phyloP scores from a whole-genome alignment of 768 basidiomycete genomes.

The Leucogyrophana mollusca region DNA sequence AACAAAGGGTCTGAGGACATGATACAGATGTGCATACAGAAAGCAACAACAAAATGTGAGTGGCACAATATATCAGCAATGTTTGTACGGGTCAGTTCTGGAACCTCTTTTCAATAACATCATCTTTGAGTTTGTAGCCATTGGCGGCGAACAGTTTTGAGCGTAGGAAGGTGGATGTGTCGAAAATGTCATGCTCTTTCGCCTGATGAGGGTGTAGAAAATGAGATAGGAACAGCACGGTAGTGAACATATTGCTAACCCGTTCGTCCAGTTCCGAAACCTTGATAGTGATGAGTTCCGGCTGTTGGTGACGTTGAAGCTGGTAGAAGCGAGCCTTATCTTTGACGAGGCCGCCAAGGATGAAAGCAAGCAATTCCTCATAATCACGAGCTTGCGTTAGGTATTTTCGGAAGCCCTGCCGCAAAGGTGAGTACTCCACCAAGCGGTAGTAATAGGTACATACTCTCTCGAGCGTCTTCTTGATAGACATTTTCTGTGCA shows the following conservation, averaged over 20 bases:
- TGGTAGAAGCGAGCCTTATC: conserved; percentile 87
- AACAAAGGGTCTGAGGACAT: conserved; percentile 5
- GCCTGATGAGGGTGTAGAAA: conserved; percentile 50
- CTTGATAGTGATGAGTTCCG: conserved; percentile 73
- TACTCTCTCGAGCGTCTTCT: conserved; percentile 94
- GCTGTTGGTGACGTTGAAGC: conserved; percentile 73
- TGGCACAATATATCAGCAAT: no score
- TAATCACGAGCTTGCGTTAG: conserved; percentile 94
- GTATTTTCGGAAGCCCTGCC: conserved; percentile 94
- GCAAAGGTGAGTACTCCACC: conserved; percentile 9
- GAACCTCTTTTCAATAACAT: conserved; percentile 76
- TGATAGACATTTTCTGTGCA: conserved; percentile 98
- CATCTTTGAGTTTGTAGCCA: conserved; percentile 74
- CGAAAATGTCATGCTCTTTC: conserved; percentile 96
- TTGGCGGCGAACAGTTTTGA: conserved; percentile 86
- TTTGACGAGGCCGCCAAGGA: conserved; percentile 91
- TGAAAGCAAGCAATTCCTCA: conserved; percentile 92
- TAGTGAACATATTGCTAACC: no score
- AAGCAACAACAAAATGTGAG: conserved; percentile 5
- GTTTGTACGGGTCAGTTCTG: conserved; percentile 34
- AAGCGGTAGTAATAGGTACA: conserved; percentile 5
- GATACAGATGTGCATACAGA: conserved; percentile 11
- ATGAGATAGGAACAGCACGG: background rate
- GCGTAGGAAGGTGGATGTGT: conserved; percentile 79
- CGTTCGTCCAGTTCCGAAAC: conserved; percentile 83